phyloP scores from a whole-genome alignment of 108 stramenopile genomes.

The Nannochloropsis oceanica region DNA sequence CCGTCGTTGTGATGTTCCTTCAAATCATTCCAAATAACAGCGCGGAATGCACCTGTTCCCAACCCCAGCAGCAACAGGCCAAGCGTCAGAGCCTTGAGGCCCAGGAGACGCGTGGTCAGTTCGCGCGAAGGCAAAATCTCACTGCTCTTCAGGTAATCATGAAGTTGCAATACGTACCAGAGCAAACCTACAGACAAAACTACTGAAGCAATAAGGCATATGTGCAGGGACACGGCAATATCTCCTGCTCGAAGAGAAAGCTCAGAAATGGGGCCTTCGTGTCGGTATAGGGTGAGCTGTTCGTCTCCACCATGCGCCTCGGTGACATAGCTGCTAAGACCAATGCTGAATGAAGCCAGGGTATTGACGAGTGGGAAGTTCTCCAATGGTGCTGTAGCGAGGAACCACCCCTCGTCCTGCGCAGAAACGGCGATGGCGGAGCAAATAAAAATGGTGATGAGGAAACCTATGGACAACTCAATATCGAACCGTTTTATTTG shows the following conservation, averaged over 20 bases:
- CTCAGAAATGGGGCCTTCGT: neutral
- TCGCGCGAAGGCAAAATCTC: neutral
- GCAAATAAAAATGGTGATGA: neutral
- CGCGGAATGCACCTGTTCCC: neutral
- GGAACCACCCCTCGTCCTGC: neutral
- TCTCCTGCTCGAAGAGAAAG: neutral
- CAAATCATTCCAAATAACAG: neutral
- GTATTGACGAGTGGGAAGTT: neutral
- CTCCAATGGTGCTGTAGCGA: neutral
- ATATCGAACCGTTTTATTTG: neutral
- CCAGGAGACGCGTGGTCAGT: neutral
- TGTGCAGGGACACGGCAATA: neutral
- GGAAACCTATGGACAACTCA: neutral
- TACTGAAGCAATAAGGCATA: neutral
- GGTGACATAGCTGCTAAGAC: neutral
- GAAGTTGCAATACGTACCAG: neutral
- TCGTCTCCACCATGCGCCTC: neutral
- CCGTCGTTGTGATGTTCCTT: neutral
- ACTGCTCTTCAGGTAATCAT: neutral
- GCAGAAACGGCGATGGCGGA: neutral
- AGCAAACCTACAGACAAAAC: neutral
- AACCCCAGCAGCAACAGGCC: neutral
- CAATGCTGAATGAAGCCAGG: neutral
- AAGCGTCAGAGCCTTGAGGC: neutral
- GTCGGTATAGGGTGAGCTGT: neutral